phyloP scores from a whole-genome alignment of 345 rosid genomes.

The Psidium guajava region DNA sequence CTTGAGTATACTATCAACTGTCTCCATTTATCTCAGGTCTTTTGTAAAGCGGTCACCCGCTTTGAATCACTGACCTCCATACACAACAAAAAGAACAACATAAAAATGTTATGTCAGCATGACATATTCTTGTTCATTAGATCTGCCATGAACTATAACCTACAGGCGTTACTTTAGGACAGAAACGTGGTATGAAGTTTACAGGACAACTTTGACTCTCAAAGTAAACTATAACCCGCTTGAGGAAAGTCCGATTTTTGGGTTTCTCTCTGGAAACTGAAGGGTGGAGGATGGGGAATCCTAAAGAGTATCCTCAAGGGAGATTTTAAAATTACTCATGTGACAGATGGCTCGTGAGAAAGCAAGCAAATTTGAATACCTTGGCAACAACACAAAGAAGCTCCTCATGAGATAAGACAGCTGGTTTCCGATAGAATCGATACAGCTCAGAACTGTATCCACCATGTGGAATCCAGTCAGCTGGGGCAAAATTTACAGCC shows the following conservation, averaged over 20 bases:
- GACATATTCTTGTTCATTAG: background rate
- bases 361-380: conserved; percentile 11
- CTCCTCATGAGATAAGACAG: conserved; percentile 94
- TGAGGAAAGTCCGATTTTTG: background rate
- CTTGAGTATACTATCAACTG: background rate
- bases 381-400: conserved; percentile 91
- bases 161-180: background rate
- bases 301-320: background rate
- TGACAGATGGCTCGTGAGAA: background rate
- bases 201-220: background rate
- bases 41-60: background rate
- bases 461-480: conserved; percentile 98
- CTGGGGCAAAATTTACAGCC: conserved; percentile 98
- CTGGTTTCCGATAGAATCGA: conserved; percentile 67
- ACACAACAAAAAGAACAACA: background rate
- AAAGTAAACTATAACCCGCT: background rate
- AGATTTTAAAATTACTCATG: background rate
- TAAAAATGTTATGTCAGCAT: background rate
- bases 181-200: background rate
- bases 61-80: background rate
- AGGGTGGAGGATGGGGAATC: background rate
- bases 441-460: conserved; percentile 73
- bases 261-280: background rate
- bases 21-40: background rate
- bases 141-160: background rate